Conservation (phyloP, 371 early-diverging fungal species). For the Mucor piriformis region DNA sequence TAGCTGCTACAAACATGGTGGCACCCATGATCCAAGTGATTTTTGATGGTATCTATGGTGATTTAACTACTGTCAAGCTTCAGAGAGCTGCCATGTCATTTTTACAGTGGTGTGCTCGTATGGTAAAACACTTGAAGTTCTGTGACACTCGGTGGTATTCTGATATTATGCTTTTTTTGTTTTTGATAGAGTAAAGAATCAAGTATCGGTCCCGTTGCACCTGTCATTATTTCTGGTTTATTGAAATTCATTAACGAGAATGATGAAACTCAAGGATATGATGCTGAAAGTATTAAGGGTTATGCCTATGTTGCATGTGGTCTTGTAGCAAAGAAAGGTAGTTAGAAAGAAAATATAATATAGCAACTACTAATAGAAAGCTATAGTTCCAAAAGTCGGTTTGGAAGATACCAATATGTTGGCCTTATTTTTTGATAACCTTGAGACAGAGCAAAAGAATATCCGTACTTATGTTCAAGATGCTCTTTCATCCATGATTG, state of each 20-base stretch:
- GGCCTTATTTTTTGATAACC: constrained; percentile 67
- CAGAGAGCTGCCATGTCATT: constrained; percentile 78
- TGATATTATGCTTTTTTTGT: not conserved
- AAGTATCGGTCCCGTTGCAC: constrained; percentile 67
- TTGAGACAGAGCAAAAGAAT: constrained; percentile 66
- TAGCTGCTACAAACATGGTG: constrained; percentile 65
- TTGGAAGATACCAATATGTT: constrained; percentile 65
- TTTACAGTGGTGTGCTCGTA: constrained; percentile 86
- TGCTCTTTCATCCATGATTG: constrained; percentile 79
- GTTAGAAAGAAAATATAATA: not conserved
- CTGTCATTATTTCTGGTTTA: constrained; percentile 73
- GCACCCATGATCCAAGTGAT: constrained; percentile 71
- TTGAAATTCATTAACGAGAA: constrained; percentile 69
- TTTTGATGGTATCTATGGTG: constrained; percentile 81
- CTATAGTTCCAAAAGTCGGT: constrained; percentile 70
- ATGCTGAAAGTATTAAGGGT: constrained; percentile 76
- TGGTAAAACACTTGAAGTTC: constrained; percentile 46
- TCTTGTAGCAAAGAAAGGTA: constrained; percentile 75
- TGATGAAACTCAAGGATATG: constrained; percentile 43
- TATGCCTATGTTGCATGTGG: constrained; percentile 86
- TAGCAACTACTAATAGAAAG: not conserved
- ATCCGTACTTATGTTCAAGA: constrained; percentile 82
- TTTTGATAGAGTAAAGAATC: constrained; percentile 39
- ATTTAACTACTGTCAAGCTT: constrained; percentile 63
- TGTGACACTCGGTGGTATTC: not conserved